Conservation (phyloP, 1,284 basidiomycete genomes). For the Pascua guehoae region DNA sequence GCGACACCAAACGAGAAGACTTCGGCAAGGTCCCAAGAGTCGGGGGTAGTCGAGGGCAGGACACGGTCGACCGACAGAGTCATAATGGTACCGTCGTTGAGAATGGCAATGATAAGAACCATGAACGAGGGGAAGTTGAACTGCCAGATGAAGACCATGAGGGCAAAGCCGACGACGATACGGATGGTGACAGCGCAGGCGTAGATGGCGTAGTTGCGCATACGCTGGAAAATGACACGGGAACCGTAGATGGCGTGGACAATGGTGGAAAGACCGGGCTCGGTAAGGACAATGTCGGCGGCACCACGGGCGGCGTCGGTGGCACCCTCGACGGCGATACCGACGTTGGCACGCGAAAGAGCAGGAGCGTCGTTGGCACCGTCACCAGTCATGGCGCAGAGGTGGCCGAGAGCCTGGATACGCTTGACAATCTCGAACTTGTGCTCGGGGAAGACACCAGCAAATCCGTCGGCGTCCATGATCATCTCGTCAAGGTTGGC, state of each 20-base stretch:
- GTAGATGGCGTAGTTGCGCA: slow-evolving; percentile 95
- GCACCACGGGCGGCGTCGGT: slow-evolving; percentile 93
- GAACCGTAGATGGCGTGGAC: slow-evolving; percentile 93
- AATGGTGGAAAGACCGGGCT: slow-evolving; percentile 94
- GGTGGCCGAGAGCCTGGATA: slow-evolving; percentile 82
- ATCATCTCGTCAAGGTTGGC: slow-evolving; percentile 87
- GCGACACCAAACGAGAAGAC: slow-evolving; percentile 94
- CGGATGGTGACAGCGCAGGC: slow-evolving; percentile 94
- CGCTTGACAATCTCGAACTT: slow-evolving; percentile 91
- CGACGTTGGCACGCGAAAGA: slow-evolving; percentile 89
- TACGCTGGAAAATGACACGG: slow-evolving; percentile 95
- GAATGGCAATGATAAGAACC: slow-evolving; percentile 93
- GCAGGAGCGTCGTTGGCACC: slow-evolving; percentile 96
- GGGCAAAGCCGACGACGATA: slow-evolving; percentile 95
- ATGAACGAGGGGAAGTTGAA: slow-evolving; percentile 99
- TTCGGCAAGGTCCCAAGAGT: slow-evolving; percentile 93
- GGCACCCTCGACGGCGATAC: slow-evolving; percentile 95
- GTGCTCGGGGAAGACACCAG: slow-evolving; percentile 95
- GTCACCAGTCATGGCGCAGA: slow-evolving; percentile 92
- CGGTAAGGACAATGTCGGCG: slow-evolving; percentile 90
- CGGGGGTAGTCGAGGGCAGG: slow-evolving; percentile 82
- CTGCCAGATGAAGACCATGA: slow-evolving; percentile 92
- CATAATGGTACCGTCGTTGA: slow-evolving; percentile 99
- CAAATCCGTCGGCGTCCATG: slow-evolving; percentile 62
- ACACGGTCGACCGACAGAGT: slow-evolving; percentile 96